Base-by-base conservation (phyloP, 1,139 yeast genomes). In the Meyerozyma carpophila region DNA sequence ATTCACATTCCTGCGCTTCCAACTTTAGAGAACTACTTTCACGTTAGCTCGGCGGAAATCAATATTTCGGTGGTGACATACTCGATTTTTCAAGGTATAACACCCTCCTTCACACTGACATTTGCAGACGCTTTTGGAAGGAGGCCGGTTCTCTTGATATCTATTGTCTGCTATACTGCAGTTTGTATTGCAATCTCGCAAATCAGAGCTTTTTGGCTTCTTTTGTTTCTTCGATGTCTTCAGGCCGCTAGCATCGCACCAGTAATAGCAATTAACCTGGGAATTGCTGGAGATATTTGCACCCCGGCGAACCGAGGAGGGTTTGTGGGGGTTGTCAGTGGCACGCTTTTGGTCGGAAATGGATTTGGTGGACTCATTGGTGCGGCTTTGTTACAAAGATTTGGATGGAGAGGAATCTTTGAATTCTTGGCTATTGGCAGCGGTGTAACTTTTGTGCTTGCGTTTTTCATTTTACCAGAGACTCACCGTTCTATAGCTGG, bases 91-190 rank as follows among this genome's bases (percentile, higher is more conserved):
- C 75, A 70, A 50, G 75, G 75, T 2, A 41, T 69, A 1, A 52
- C 63, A 2, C 95, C 95, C 1, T 72, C 84, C 4, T 51, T 86
- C 4, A 68, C 81, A 59, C 81, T 84, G 0, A 71, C 81, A 1
- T 49, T 85, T n/a, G 82, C 93, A 0, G 95, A 87, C 55, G 56
- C 67, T 1, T 65, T 72, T 44, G 95, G 95, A 0, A 70, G 94
- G 46, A 59, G 94, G 36, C 93, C 94, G 0, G 72, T 83, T 0
- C 65, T 81, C 9, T 42, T 84, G 16, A 44, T 60, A 4, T 83
- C 89, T 47, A 63, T 83, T 40, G 14, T 70, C 0, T 63, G 81
- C 2, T 84, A 77, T 47, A 67, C 80, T 8, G 80, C 72, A 1
- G 77, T 82, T 6, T 77, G 82, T 54, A 55, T 81, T 16, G 89